phyloP scores from a whole-genome alignment of 129 eudicot species.

The Pulicaria dysenterica region DNA sequence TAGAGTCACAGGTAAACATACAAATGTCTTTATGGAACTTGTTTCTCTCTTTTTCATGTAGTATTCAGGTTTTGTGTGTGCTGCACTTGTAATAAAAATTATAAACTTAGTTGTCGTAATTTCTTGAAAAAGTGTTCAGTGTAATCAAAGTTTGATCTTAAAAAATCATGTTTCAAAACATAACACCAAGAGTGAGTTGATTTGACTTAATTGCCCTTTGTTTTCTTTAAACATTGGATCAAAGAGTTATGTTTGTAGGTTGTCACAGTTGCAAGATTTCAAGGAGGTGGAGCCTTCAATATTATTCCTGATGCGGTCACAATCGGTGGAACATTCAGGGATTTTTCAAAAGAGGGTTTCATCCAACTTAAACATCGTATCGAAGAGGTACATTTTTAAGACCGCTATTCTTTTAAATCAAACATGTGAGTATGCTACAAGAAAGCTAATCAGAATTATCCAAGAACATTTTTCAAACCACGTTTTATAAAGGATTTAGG shows the following conservation, averaged over 20 bases:
- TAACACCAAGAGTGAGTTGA: background rate
- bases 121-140: too few species aligned
- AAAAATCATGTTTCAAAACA: background rate
- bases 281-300: slow-evolving; percentile 64
- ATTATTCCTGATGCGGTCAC: slow-evolving; percentile 58
- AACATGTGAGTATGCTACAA: background rate
- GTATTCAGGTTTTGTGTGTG: background rate
- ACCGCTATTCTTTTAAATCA: background rate
- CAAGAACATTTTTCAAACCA: background rate
- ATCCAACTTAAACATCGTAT: slow-evolving; percentile 46
- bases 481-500: background rate
- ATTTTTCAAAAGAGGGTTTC: slow-evolving; percentile 45
- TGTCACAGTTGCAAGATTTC: slow-evolving; percentile 58
- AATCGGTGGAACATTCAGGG: slow-evolving; percentile 70
- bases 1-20: slow-evolving; percentile 52
- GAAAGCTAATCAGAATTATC: background rate
- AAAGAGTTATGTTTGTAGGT: slow-evolving; percentile 40
- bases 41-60: background rate
- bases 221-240: background rate
- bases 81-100: background rate
- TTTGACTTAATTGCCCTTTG: background rate
- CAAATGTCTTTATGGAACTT: background rate
- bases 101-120: too few species aligned
- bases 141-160: too few species aligned
- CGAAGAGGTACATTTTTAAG: slow-evolving; percentile 44